phyloP scores from a whole-genome alignment of 495 filamentous ascomycete species.

The Cercophora samala region DNA sequence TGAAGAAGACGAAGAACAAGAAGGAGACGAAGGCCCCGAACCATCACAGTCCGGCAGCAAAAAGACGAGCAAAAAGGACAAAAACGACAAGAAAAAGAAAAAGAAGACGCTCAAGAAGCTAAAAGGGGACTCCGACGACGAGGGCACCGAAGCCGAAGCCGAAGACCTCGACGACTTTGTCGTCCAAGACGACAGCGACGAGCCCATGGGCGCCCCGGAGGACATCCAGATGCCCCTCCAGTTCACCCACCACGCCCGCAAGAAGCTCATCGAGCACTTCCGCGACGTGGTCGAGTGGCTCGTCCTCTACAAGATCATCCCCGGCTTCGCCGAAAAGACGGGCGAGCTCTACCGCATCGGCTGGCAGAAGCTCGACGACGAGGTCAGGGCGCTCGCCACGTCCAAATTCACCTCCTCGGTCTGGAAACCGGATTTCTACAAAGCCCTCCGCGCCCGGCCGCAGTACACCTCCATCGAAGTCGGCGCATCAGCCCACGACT shows the following conservation, averaged over 20 bases:
- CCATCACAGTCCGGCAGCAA: constrained; percentile 9
- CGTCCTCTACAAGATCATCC: constrained; percentile 68
- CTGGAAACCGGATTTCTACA: constrained; percentile 67
- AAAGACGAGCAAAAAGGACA: constrained; percentile 21
- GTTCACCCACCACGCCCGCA: constrained; percentile 63
- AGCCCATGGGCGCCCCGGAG: constrained; percentile 59
- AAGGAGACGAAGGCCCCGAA: constrained; percentile 14
- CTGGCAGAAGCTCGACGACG: constrained; percentile 71
- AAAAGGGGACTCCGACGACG: constrained; percentile 6
- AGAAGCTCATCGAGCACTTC: constrained; percentile 73
- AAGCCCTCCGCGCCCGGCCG: constrained; percentile 65
- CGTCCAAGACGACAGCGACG: constrained; percentile 57
- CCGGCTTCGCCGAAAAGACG: constrained; percentile 56
- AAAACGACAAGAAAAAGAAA: constrained; percentile 18
- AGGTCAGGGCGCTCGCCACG: constrained; percentile 61
- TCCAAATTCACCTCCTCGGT: constrained; percentile 71
- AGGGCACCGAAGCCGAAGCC: constrained; percentile 45
- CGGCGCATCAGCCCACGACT: constrained; percentile 8
- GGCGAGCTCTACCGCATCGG: constrained; percentile 66
- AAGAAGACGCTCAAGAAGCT: constrained; percentile 11
- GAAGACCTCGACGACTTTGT: constrained; percentile 72
- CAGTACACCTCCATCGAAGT: constrained; percentile 29
- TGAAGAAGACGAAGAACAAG: constrained; percentile 45
- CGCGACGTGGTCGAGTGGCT: constrained; percentile 78
- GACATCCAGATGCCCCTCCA: constrained; percentile 61